A percentile compares a stretch with the other conserved stretches of the same genome.
Conservation (phyloP, 192 early-diverging fungal species). For the Backusella liffmaniae region DNA sequence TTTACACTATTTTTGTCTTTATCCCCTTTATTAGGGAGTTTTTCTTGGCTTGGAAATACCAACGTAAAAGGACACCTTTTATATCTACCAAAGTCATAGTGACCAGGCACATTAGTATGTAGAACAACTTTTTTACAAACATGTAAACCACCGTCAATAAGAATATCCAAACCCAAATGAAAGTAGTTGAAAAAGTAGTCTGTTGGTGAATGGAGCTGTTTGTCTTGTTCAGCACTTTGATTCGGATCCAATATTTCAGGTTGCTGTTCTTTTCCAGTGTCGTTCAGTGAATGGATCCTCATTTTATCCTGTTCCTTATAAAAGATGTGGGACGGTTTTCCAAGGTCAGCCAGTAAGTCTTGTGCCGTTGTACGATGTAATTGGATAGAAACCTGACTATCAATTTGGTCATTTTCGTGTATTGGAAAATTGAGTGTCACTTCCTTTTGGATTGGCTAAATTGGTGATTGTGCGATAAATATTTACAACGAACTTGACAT, state of each 20-base stretch:
- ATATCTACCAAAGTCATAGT: slow-evolving; percentile 65
- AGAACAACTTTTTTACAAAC: slow-evolving; percentile 68
- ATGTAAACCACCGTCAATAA: slow-evolving; percentile 65
- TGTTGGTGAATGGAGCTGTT: slow-evolving; percentile 32
- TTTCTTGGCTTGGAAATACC: slow-evolving; percentile 26
- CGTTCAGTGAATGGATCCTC: slow-evolving; percentile 57
- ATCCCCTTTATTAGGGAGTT: not conserved
- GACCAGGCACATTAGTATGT: slow-evolving; percentile 68
- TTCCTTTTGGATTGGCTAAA: slow-evolving; percentile 22
- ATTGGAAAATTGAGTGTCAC: slow-evolving; percentile 39
- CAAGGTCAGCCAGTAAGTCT: slow-evolving; percentile 69
- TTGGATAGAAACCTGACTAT: slow-evolving; percentile 36
- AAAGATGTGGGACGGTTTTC: slow-evolving; percentile 56
- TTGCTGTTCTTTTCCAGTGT: slow-evolving; percentile 9
- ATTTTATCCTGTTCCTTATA: slow-evolving; percentile 73
- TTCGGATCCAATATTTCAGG: not conserved
- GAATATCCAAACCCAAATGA: slow-evolving; percentile 65
- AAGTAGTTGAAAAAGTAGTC: slow-evolving; percentile 82
- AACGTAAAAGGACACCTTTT: slow-evolving; percentile 54
- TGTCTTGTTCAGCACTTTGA: slow-evolving; percentile 3
- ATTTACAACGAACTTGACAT: too few relatives aligned
- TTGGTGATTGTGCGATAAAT: not conserved
- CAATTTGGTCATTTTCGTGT: not conserved
- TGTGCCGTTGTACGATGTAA: slow-evolving; percentile 61
- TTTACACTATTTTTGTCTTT: not conserved